These are phyloP conservation scores for Fonsecaea monophora DNA, from an alignment of 2,329 filamentous ascomycete species.

Conservation along the genomic window DNA sequence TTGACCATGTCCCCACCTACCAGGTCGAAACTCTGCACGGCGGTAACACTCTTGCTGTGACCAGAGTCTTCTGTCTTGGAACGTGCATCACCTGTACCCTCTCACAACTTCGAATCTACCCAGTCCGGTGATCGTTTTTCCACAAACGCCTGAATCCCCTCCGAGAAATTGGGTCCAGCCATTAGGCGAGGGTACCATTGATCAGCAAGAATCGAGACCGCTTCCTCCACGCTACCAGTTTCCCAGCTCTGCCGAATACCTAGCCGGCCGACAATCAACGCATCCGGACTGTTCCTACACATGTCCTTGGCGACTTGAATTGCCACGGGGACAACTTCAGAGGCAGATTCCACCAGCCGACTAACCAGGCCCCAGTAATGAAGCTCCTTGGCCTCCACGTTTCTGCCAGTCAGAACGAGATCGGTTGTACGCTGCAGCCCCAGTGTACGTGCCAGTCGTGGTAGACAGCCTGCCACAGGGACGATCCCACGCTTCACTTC, in stretches of 20 bases:
- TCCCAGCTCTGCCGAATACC: slow-evolving; percentile 77
- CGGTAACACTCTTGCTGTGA: not conserved
- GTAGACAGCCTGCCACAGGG: slow-evolving; percentile 72
- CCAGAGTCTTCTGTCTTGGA: slow-evolving; percentile 40
- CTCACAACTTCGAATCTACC: slow-evolving; percentile 56
- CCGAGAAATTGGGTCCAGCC: slow-evolving; percentile 69
- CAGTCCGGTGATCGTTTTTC: slow-evolving; percentile 74
- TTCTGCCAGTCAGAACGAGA: slow-evolving; percentile 70
- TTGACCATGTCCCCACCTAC: not conserved
- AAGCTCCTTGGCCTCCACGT: slow-evolving; percentile 65
- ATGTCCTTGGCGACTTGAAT: slow-evolving; percentile 67
- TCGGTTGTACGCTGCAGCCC: slow-evolving; percentile 73
- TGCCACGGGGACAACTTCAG: slow-evolving; percentile 49
- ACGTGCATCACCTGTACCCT: not conserved
- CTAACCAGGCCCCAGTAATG: slow-evolving; percentile 71
- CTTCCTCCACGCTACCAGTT: slow-evolving; percentile 68
- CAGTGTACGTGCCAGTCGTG: slow-evolving; percentile 70
- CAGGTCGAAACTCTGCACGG: not conserved
- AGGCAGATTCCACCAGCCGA: slow-evolving; percentile 47
- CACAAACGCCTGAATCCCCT: slow-evolving; percentile 76
- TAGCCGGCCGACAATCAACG: slow-evolving; percentile 72
- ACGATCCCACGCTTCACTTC: slow-evolving; percentile 75
- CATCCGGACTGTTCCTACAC: slow-evolving; percentile 73
- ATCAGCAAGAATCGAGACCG: slow-evolving; percentile 68
- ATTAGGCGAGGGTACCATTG: slow-evolving; percentile 49